Percentiles rank a stretch among this genome's conserved stretches.
phyloP scores from a whole-genome alignment of 2,329 filamentous ascomycete species.

The Magnaporthiopsis poae region DNA sequence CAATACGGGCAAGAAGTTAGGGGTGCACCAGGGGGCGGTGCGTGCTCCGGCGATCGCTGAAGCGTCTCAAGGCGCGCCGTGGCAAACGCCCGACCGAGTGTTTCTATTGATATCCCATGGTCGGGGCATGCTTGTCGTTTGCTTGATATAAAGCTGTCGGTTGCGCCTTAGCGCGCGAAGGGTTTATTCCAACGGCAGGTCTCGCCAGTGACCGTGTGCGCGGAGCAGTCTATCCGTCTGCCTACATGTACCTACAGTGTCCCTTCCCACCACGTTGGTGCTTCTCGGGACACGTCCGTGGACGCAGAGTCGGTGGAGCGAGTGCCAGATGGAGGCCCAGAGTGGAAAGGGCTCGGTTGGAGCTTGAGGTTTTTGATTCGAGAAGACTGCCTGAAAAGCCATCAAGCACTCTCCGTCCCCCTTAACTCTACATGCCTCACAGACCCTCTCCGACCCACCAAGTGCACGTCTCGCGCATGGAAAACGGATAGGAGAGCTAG shows the following conservation, averaged over 20 bases:
- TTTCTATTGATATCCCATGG: neutral
- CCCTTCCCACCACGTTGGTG: no score
- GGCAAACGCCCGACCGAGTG: neutral
- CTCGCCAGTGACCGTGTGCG: no score
- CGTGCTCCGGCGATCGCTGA: neutral
- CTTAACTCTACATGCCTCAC: neutral
- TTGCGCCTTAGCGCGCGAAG: neutral
- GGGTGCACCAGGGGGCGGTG: neutral
- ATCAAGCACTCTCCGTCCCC: neutral
- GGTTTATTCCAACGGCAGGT: neutral
- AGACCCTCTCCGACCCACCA: neutral
- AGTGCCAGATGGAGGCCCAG: neutral
- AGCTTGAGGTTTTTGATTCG: neutral
- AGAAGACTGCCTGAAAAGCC: neutral
- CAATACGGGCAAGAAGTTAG: neutral
- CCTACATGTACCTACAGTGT: no score
- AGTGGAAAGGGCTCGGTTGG: neutral
- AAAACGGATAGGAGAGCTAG: neutral
- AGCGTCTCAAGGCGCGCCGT: neutral
- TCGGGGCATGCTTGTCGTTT: no score
- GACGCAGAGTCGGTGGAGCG: neutral
- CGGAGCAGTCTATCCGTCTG: no score
- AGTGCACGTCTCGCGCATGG: neutral
- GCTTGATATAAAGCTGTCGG: neutral
- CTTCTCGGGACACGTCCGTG: no score